Base-by-base conservation (phyloP, 2,329 filamentous ascomycete genomes). In the Geosmithia morbida region DNA sequence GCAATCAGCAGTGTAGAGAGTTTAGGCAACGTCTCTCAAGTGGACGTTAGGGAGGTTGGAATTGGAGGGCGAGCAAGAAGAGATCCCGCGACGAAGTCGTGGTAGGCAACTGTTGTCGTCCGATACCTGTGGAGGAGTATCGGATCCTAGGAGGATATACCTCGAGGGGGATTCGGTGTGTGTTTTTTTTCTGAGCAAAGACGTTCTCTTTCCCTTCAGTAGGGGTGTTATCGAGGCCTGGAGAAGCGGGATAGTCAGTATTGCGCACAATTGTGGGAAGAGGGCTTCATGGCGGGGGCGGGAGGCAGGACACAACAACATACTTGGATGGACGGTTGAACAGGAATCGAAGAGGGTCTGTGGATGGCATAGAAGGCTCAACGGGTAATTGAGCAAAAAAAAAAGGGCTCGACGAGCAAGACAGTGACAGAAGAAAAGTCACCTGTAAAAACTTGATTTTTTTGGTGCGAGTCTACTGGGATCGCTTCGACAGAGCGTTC, bases 31-130 rank as follows among this genome's bases (percentile, higher is more conserved):
- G 79, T 77, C 82, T 75, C 75, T 29, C 20, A 59, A 66, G 69
- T 73, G 77, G 75, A 80, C 83, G 85, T 92, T 96, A 96, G 70
- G 90, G 89, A 71, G 90, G 89, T 66, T 86, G 81, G 64, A 83
- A 82, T 67, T 83, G 85, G 66, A 89, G 81, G 62, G 83, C 81
- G 62, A 89, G 81, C 67, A 85, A 82, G 69, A 87, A 84, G 70
- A 81, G 79, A 78, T 87, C 84, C 69, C 74, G 77, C 71, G 78
- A 82, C 74, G 84, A 82, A 94, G 95, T 95, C 69, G 74, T 95
- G 88, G 72, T 80, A 80, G 77, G 70, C 66, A 62, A 61, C 33
- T 61, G 61, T 76, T 66, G 71, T 81, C 11, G 81, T 78, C 84
- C 85, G 85, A 94, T 89, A 88, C 83, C 75, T 68, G 71, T 77